Evolutionary conservation across 2,329 filamentous ascomycete genomes (phyloP).

Genomic region (Claviceps purpurea): DNA sequence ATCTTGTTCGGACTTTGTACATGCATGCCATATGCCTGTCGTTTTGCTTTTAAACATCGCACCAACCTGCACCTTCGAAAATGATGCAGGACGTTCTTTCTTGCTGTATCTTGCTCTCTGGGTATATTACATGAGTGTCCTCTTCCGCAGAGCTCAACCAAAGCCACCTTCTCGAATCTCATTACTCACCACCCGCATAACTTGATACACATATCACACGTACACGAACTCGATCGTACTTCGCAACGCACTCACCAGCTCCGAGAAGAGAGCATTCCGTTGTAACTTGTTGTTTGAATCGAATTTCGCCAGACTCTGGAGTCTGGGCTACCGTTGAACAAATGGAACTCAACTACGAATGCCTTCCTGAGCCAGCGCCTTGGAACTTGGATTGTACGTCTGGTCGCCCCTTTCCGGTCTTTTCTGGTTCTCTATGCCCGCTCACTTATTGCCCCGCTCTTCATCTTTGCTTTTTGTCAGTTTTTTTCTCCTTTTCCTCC

Average conservation of each 20-base stretch:
- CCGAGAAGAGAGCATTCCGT: not conserved
- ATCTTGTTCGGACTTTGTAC: not conserved
- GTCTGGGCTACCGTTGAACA: not conserved
- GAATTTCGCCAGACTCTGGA: not conserved
- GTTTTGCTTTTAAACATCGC: not conserved
- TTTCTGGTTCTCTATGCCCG: too few species aligned
- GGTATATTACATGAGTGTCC: not conserved
- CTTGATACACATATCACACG: too few species aligned
- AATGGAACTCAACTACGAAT: constrained; percentile 1
- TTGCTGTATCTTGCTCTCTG: not conserved
- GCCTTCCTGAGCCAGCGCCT: not conserved
- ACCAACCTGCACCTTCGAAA: not conserved
- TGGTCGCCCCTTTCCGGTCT: not conserved
- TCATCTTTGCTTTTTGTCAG: not conserved
- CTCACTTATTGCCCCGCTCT: too few species aligned
- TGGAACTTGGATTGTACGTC: constrained; percentile 1
- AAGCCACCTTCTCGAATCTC: too few species aligned
- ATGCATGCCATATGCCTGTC: not conserved
- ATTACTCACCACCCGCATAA: too few species aligned
- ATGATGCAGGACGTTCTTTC: not conserved
- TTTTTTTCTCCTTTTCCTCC: not conserved
- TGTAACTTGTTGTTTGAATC: not conserved
- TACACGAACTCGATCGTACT: too few species aligned
- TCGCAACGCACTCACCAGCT: too few species aligned
- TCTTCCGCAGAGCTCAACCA: too few species aligned